Conservation (phyloP, 768 basidiomycete species). For the Plicaturopsis crispa region DNA sequence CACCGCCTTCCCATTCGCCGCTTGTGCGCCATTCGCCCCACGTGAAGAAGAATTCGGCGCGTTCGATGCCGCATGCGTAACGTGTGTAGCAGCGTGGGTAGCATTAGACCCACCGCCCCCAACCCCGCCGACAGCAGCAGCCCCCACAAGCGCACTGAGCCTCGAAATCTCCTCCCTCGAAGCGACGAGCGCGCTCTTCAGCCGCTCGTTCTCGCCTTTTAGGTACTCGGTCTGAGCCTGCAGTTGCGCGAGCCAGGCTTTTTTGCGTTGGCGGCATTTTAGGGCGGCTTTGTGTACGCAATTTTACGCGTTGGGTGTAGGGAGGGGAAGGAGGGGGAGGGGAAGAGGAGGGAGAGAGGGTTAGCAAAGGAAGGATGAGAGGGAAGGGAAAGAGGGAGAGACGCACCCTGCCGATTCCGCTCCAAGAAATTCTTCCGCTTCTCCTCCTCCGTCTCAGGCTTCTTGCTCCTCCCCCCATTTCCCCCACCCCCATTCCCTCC, state of each 20-base stretch:
- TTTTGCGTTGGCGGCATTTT: conserved; percentile 98
- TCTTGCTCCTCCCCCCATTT: conserved; percentile 36
- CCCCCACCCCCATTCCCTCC: conserved; percentile 7
- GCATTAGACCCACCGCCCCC: conserved; percentile 20
- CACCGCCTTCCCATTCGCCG: conserved; percentile 26
- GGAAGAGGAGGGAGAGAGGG: conserved; percentile 7
- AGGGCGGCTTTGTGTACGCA: too few relatives aligned
- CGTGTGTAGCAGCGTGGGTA: conserved; percentile 6
- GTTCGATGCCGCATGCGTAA: conserved; percentile 22
- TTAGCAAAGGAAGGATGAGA: conserved; percentile 2
- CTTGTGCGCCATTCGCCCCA: conserved; percentile 7
- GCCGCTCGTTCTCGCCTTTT: conserved; percentile 89
- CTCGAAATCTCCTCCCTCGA: conserved; percentile 91
- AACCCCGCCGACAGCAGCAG: conserved; percentile 43
- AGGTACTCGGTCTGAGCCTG: conserved; percentile 93
- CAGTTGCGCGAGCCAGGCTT: conserved; percentile 90
- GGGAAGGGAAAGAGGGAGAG: conserved; percentile 1
- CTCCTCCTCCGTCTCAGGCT: conserved; percentile 96
- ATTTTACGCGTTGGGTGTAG: too few relatives aligned
- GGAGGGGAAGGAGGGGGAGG: too few relatives aligned
- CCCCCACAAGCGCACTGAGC: conserved; percentile 65
- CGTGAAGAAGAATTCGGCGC: conserved; percentile 16
- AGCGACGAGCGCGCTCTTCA: conserved; percentile 78
- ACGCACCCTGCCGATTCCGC: conserved; percentile 90
- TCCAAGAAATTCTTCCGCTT: conserved; percentile 96